These are phyloP conservation scores for Spathaspora sp. DNA, from an alignment of 1,139 yeast genomes.

Conservation along the genomic window DNA sequence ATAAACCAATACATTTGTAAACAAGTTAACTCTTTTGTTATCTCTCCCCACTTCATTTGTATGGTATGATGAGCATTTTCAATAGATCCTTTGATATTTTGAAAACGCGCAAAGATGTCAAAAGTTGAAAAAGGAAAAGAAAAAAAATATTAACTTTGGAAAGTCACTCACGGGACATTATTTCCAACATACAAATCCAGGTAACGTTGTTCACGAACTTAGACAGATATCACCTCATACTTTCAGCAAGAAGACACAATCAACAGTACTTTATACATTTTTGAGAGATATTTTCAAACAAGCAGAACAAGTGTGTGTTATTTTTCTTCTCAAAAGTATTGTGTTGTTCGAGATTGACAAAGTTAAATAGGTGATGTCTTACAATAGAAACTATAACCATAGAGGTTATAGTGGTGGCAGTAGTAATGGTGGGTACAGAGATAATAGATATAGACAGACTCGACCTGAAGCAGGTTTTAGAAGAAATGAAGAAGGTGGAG, in stretches of 20 bases:
- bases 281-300: neutral
- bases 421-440: slow-evolving; percentile 7
- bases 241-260: neutral
- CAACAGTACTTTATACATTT: neutral
- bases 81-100: neutral
- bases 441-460: slow-evolving; percentile 5
- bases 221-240: too few relatives aligned
- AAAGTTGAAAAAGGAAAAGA: neutral
- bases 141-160: neutral
- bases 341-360: neutral
- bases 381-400: slow-evolving; percentile 14
- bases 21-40: neutral
- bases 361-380: slow-evolving; percentile 13
- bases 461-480: neutral
- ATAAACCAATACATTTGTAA: neutral
- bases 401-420: slow-evolving; percentile 14
- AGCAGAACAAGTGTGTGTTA: neutral
- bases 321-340: neutral
- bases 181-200: neutral
- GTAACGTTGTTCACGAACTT: neutral
- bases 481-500: slow-evolving; percentile 7
- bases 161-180: neutral
- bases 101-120: slow-evolving; percentile 2
- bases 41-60: neutral
- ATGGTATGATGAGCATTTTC: neutral